phyloP scores from a whole-genome alignment of 163 green algal species.

The Scenedesmus sp. region DNA sequence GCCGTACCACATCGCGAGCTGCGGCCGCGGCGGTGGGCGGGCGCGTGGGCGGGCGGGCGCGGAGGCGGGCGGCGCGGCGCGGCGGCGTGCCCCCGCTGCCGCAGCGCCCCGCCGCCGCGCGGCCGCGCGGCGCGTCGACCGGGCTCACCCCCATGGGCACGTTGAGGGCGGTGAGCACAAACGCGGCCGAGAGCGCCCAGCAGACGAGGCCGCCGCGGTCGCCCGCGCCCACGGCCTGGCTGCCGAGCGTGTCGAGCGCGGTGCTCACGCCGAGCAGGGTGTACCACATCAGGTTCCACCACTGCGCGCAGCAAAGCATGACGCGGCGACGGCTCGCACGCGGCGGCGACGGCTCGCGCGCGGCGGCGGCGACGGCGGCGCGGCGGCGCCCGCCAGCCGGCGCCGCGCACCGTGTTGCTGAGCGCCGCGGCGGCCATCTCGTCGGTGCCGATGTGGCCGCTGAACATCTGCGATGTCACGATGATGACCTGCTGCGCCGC shows the following conservation, averaged over 20 bases:
- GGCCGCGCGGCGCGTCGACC: neutral
- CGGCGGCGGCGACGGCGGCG: neutral
- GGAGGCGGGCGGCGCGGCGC: too few relatives aligned
- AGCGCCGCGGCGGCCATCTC: conserved; percentile 66
- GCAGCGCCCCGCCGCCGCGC: neutral
- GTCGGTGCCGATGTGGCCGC: conserved; percentile 61
- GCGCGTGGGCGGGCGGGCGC: neutral
- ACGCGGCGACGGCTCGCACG: neutral
- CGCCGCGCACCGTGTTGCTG: conserved; percentile 60
- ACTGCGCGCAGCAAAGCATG: conserved; percentile 36
- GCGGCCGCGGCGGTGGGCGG: neutral
- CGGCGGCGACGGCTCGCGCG: neutral
- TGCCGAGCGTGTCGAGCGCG: conserved; percentile 67
- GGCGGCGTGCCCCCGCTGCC: too few relatives aligned
- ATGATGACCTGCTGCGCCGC: conserved; percentile 53
- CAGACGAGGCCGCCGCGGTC: conserved; percentile 59
- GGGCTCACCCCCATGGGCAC: conserved; percentile 50
- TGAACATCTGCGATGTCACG: conserved; percentile 60
- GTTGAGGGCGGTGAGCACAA: conserved; percentile 54
- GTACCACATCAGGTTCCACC: conserved; percentile 57
- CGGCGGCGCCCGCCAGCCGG: neutral
- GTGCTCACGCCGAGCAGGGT: conserved; percentile 60
- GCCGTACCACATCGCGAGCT: conserved; percentile 25
- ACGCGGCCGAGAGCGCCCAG: conserved; percentile 50
- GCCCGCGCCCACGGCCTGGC: conserved; percentile 62